These are phyloP conservation scores for Metrosideros polymorpha DNA, from an alignment of 441 rosid genomes.

Conservation along the genomic window DNA sequence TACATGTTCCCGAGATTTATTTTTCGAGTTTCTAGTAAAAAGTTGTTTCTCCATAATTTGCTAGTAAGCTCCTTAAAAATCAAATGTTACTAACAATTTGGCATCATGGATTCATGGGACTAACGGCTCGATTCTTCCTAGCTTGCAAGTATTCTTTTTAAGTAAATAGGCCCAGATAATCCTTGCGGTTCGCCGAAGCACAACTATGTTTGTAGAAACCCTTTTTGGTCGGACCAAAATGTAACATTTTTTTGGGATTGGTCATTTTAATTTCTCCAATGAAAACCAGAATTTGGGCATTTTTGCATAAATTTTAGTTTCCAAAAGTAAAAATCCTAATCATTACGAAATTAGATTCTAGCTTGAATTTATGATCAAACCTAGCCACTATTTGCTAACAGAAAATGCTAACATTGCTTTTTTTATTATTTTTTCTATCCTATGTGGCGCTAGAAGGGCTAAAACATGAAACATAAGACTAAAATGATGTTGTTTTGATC, in stretches of 20 bases:
- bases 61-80: not conserved
- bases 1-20: not conserved
- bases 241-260: not conserved
- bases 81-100: not conserved
- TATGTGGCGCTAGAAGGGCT: too few species aligned
- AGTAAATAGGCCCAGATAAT: not conserved
- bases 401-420: too few species aligned
- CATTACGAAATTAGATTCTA: not conserved
- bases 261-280: not conserved
- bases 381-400: not conserved
- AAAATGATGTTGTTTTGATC: too few species aligned
- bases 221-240: not conserved
- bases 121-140: rapidly evolving
- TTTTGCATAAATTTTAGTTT: not conserved
- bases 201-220: not conserved
- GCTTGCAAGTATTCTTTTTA: not conserved
- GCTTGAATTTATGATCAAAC: not conserved
- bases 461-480: too few species aligned
- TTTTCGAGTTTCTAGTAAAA: not conserved
- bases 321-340: not conserved
- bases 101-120: not conserved
- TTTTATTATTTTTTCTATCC: too few species aligned
- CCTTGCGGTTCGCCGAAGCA: not conserved
- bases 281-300: not conserved
- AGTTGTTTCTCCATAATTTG: not conserved